phyloP scores from a whole-genome alignment of 441 rosid species.

The Macaranga tanarius region DNA sequence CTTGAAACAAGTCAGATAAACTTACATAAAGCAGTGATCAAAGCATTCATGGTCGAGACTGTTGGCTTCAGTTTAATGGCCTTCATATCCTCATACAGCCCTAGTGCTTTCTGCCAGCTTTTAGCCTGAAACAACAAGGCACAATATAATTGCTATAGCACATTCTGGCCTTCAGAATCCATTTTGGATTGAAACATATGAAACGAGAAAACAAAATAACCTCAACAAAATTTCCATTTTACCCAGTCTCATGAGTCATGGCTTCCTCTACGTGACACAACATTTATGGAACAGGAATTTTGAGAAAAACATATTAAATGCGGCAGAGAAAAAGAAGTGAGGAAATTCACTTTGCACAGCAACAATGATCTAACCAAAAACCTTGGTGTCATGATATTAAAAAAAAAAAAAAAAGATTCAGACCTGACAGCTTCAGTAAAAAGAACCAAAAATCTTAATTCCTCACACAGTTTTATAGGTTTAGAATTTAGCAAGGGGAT shows the following conservation, averaged over 20 bases:
- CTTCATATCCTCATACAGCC: constrained; percentile 68
- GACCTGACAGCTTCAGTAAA: background rate
- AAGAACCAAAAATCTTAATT: background rate
- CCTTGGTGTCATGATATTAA: background rate
- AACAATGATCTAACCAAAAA: background rate
- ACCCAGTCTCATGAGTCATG: background rate
- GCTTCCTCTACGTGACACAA: background rate
- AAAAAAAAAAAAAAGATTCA: background rate
- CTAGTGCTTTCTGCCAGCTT: constrained; percentile 82
- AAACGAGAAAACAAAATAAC: background rate
- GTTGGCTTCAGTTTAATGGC: constrained; percentile 63
- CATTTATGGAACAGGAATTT: background rate
- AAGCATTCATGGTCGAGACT: constrained; percentile 78
- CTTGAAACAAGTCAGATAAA: constrained; percentile 19
- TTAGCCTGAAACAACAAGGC: constrained; percentile 49
- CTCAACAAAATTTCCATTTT: background rate
- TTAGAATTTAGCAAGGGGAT: background rate
- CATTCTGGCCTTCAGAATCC: background rate
- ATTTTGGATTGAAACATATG: background rate
- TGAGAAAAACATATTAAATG: background rate
- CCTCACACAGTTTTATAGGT: background rate
- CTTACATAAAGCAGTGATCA: constrained; percentile 90
- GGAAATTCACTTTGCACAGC: background rate
- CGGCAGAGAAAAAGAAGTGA: too few species aligned
- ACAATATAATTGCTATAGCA: constrained; percentile 11